Evolutionary conservation across 169 alveolate genomes (phyloP), one percentile per base, ranked within the genome.

Genomic region (Neospora caninum): DNA sequence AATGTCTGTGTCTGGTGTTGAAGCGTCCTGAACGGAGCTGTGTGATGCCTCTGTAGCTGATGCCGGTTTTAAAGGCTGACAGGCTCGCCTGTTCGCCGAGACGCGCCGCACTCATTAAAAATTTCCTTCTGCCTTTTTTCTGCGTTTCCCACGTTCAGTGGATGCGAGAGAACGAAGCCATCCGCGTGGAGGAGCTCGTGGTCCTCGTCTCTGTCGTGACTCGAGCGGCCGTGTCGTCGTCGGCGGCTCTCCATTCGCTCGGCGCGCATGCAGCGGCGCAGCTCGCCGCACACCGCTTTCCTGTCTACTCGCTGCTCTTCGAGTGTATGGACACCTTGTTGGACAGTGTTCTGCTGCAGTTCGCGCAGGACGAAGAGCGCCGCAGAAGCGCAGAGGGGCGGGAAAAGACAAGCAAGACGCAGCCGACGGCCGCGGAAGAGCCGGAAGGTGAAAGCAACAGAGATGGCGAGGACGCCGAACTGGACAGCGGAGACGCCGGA

Each of bases 271-370:
- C 93, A 42, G 93, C 93, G 22, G 70, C 58, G 31, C 39, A 36
- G 64, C 73, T 89, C 34, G 58, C 93, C n/a, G 38, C 80, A 34
- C 86, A 43, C 31, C 87, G 93, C 73, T 34, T 89, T n/a, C 93
- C 93, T 6, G 93, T 89, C 53, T 89, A 89, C 45, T 89, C 93
- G 41, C 93, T 89, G 16, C 80, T 89, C 42, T 89, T 69, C 88
- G 93, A 89, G 64, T 89, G 93, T 42, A 64, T 89, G 86, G 93
- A 89, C 70, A 38, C 67, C 73, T 73, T 89, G 78, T 73, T 89
- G 29, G 88, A 38, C 64, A 42, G 22, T 39, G 53, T 41, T 39
- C 67, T 82, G 6, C 67, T 4, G 67, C 29, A 82, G 41, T 22
- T 82, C 31, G 89, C 31, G 7, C 67, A 1, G 9, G 67, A 41